Conservation (phyloP, 352 stramenopile species). For the Phytophthora quininea region DNA sequence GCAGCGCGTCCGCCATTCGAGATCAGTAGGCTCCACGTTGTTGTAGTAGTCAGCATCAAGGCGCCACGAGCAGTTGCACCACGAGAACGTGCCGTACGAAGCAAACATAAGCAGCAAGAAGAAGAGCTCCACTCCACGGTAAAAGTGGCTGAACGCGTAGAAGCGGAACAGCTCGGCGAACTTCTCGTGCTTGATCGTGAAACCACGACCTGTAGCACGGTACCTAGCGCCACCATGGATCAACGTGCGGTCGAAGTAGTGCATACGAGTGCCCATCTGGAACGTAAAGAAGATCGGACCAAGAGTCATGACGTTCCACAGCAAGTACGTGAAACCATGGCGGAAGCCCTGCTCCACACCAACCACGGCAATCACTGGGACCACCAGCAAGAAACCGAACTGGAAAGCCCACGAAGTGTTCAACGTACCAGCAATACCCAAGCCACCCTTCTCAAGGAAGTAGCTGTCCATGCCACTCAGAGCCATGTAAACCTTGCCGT, state of each 20-base stretch:
- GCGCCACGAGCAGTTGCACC: constrained; percentile 88
- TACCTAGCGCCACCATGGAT: constrained; percentile 98
- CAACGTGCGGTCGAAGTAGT: constrained; percentile 98
- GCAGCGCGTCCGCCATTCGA: constrained; percentile 80
- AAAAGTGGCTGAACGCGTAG: constrained; percentile 98
- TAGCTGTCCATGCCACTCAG: constrained; percentile 93
- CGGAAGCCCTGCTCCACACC: constrained; percentile 97
- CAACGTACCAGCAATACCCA: constrained; percentile 95
- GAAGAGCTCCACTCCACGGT: constrained; percentile 96
- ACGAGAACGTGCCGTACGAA: constrained; percentile 94
- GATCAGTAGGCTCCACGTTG: constrained; percentile 69
- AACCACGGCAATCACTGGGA: constrained; percentile 97
- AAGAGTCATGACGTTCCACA: constrained; percentile 97
- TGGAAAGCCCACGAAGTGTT: constrained; percentile 96
- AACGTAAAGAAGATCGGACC: constrained; percentile 99
- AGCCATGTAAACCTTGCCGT: constrained; percentile 96
- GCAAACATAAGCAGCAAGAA: constrained; percentile 84
- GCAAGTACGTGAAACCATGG: constrained; percentile 91
- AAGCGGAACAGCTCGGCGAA: constrained; percentile 98
- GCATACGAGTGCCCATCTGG: constrained; percentile 98
- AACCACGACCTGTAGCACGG: constrained; percentile 96
- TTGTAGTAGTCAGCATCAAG: constrained; percentile 78
- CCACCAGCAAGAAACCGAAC: constrained; percentile 96
- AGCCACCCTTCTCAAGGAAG: constrained; percentile 90
- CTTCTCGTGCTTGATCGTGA: constrained; percentile 98